phyloP scores from a whole-genome alignment of 164 flowering plant genomes.

The Euptelea pleiosperma region DNA sequence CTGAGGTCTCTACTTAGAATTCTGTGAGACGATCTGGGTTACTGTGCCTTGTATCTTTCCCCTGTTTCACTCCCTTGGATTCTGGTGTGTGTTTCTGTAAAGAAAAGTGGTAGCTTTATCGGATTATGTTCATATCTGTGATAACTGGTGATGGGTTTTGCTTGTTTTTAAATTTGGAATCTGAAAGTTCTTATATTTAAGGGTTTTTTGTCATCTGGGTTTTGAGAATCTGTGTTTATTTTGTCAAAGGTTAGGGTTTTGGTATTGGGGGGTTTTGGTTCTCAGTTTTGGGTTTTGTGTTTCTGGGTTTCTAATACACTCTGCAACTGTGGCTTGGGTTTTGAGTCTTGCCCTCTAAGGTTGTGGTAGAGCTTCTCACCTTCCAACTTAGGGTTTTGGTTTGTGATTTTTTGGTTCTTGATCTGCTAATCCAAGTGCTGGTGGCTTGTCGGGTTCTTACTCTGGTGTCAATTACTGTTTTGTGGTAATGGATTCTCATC shows the following conservation, averaged over 20 bases:
- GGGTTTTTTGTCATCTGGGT: conserved; percentile 5
- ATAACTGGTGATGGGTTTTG: conserved; percentile 16
- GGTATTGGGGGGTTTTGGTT: no score
- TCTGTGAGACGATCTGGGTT: conserved; percentile 8
- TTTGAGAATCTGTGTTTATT: not conserved
- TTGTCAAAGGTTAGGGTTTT: no score
- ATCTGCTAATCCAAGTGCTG: not conserved
- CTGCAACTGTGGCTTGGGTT: no score
- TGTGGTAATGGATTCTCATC: conserved; percentile 64
- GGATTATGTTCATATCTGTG: conserved; percentile 24
- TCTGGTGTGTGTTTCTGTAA: conserved; percentile 19
- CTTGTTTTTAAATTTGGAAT: conserved; percentile 17
- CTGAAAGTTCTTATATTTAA: conserved; percentile 1
- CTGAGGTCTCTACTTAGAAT: conserved; percentile 9
- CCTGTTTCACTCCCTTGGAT: conserved; percentile 32
- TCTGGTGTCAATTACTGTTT: not conserved
- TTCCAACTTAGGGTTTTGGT: conserved; percentile 5
- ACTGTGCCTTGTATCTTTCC: conserved; percentile 13
- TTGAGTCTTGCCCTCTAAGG: no score
- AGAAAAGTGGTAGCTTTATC: conserved; percentile 25
- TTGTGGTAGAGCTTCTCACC: not conserved
- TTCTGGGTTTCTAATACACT: no score
- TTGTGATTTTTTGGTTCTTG: not conserved
- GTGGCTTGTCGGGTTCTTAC: not conserved
- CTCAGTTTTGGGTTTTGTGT: no score